Evolutionary conservation across 306 rosid species (phyloP).

Genomic region (Psophocarpus tetragonolobus): DNA sequence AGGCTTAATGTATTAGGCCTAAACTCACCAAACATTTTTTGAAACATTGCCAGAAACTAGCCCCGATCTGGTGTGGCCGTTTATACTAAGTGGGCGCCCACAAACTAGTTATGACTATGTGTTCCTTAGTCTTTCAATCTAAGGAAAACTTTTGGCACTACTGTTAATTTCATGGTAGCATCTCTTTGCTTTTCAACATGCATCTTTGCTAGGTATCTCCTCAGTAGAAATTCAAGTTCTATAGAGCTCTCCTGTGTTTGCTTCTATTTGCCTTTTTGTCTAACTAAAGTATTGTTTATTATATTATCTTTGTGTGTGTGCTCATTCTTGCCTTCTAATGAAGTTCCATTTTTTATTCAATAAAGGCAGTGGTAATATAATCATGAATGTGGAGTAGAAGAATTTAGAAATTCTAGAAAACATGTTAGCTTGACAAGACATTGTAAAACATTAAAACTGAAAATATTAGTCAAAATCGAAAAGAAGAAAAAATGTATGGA

Average conservation of each 20-base stretch:
- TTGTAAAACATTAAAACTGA: neutral
- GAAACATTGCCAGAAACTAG: neutral
- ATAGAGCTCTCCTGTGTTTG: neutral
- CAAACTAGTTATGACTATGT: neutral
- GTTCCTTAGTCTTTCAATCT: neutral
- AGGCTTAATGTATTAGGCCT: neutral
- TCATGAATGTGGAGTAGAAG: neutral
- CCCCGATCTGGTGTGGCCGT: neutral
- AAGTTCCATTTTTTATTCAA: neutral
- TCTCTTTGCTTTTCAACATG: neutral
- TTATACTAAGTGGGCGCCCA: neutral
- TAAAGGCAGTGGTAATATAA: neutral
- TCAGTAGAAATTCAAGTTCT: neutral
- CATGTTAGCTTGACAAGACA: neutral
- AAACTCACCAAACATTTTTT: neutral
- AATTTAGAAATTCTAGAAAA: neutral
- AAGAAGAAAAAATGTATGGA: neutral
- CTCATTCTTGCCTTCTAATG: neutral
- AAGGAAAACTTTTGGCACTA: neutral
- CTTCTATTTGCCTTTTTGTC: neutral
- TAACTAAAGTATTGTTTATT: neutral
- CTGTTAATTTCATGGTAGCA: neutral
- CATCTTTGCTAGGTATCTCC: neutral
- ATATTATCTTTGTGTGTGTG: neutral
- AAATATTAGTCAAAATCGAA: slow-evolving; percentile 13